Evolutionary conservation across 306 rosid species (phyloP).

Genomic region (Hippophae tibetana): DNA sequence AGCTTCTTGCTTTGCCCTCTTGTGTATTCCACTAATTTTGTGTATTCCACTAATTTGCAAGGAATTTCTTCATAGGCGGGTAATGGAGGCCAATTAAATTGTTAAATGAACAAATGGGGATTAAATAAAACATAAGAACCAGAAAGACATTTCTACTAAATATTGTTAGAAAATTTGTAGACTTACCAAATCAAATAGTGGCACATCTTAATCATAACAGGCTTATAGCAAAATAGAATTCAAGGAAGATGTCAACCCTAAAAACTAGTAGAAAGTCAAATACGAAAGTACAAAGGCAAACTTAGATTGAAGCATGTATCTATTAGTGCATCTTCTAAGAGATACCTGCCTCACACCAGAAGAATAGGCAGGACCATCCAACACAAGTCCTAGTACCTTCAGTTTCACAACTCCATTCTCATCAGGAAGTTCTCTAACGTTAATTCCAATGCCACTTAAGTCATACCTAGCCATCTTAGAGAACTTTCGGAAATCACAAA

Average conservation of each 20-base stretch:
- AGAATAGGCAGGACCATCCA: conserved; percentile 88
- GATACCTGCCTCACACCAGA: conserved; percentile 93
- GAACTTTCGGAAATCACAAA: conserved; percentile 54
- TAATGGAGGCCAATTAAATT: no score
- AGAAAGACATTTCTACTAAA: no score
- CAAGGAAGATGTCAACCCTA: conserved; percentile 2
- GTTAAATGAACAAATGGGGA: no score
- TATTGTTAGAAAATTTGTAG: neutral
- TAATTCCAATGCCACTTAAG: conserved; percentile 94
- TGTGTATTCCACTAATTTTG: no score
- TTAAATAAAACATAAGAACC: no score
- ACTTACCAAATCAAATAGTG: neutral
- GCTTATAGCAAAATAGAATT: neutral
- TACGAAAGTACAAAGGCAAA: neutral
- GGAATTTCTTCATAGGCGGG: no score
- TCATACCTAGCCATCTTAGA: conserved; percentile 99
- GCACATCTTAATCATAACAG: neutral
- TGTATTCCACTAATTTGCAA: no score
- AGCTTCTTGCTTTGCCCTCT: no score
- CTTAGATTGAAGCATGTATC: neutral
- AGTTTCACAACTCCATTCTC: conserved; percentile 56
- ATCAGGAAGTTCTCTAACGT: conserved; percentile 81
- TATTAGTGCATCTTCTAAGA: conserved; percentile 3
- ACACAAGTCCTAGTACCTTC: conserved; percentile 65
- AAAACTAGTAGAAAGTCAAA: neutral